phyloP scores from a whole-genome alignment of 176 grass and related monocot species.

The Avena atlantica region DNA sequence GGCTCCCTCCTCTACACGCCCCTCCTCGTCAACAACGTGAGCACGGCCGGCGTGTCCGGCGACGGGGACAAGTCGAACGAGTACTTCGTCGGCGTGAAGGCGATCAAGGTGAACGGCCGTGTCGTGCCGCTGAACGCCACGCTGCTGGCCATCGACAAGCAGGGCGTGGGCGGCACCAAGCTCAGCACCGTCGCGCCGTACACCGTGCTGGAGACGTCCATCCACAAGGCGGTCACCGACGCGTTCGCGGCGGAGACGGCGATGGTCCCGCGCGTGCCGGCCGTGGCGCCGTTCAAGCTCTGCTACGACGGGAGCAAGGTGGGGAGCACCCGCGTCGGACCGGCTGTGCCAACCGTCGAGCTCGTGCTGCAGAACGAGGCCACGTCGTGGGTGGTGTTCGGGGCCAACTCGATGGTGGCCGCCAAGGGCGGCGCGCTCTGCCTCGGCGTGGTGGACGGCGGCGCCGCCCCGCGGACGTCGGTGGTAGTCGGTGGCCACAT shows the following conservation, averaged over 20 bases:
- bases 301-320: constrained; percentile 68
- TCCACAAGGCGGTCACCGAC: constrained; percentile 58
- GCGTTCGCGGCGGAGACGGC: constrained; percentile 58
- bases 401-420: constrained; percentile 75
- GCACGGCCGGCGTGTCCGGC: constrained; percentile 64
- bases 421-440: constrained; percentile 49
- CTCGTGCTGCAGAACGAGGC: constrained; percentile 58
- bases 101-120: constrained; percentile 62
- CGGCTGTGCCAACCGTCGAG: constrained; percentile 66
- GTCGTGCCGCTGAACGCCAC: constrained; percentile 59
- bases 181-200: constrained; percentile 72
- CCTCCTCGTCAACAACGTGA: constrained; percentile 73
- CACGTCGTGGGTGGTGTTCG: constrained; percentile 64
- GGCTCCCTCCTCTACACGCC: constrained; percentile 67
- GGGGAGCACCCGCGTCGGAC: constrained; percentile 56
- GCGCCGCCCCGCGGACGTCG: constrained; percentile 50
- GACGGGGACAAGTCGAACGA: constrained; percentile 64
- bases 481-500: constrained; percentile 73
- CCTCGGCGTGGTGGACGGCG: constrained; percentile 74
- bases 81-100: constrained; percentile 77
- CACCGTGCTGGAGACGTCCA: constrained; percentile 68
- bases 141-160: constrained; percentile 60
- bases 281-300: constrained; percentile 63
- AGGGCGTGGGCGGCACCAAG: constrained; percentile 70
- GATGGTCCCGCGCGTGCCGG: constrained; percentile 39